These are phyloP conservation scores for Lachnum nothofagi DNA, from an alignment of 2,329 filamentous ascomycete genomes.

Conservation along the genomic window DNA sequence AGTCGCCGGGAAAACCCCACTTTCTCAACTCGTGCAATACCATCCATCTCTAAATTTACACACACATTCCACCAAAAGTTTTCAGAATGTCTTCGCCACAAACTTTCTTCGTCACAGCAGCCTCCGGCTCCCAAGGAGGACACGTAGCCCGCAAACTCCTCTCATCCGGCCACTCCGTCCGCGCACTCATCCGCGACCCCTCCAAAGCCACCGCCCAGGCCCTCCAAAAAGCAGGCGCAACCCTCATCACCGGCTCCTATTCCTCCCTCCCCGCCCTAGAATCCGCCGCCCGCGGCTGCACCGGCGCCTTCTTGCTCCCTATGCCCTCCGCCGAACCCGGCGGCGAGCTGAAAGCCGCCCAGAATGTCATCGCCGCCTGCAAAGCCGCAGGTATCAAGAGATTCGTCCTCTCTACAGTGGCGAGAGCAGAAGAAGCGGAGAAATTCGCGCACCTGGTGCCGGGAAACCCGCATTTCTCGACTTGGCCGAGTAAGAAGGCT, in stretches of 20 bases:
- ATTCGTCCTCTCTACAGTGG: not conserved
- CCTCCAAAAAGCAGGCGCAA: not conserved
- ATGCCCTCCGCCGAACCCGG: not conserved
- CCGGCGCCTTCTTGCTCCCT: constrained; percentile 1
- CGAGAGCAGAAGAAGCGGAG: not conserved
- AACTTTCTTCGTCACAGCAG: constrained; percentile 3
- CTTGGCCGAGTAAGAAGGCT: not conserved
- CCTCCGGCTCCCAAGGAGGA: constrained; percentile 2
- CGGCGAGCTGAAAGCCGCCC: not conserved
- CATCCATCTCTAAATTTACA: no score
- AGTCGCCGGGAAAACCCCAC: no score
- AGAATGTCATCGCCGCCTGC: constrained; percentile 2
- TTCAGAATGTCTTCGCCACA: not conserved
- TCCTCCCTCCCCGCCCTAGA: not conserved
- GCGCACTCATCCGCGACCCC: constrained; percentile 1
- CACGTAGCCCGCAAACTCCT: not conserved
- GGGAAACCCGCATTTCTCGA: not conserved
- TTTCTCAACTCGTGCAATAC: no score
- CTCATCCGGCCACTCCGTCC: not conserved
- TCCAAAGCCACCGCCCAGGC: not conserved
- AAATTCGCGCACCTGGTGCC: not conserved
- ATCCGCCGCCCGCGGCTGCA: not conserved
- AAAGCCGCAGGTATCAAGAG: constrained; percentile 2
- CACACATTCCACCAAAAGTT: no score
- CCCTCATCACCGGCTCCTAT: not conserved